phyloP scores from a whole-genome alignment of 2,329 filamentous ascomycete species.

The Neospermospora avenae region DNA sequence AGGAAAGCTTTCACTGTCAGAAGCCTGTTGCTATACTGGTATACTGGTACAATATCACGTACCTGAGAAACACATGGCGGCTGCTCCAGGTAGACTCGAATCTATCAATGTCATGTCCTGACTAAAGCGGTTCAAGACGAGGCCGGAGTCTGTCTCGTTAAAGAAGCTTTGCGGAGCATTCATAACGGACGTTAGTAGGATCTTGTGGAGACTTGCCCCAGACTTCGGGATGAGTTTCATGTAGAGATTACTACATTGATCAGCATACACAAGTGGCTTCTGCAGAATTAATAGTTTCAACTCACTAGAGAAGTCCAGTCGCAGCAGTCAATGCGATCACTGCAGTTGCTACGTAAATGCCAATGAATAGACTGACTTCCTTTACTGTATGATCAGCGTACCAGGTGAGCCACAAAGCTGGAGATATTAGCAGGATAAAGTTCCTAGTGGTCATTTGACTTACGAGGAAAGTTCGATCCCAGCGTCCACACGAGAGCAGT shows the following conservation, averaged over 20 bases:
- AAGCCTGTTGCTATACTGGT: too few relatives aligned
- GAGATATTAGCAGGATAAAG: constrained; percentile 31
- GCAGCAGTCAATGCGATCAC: not conserved
- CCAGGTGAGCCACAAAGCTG: constrained; percentile 3
- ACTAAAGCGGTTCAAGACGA: constrained; percentile 25
- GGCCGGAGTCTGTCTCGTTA: not conserved
- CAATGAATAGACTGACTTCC: not conserved
- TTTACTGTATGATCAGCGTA: not conserved
- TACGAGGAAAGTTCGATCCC: not conserved
- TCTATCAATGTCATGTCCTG: constrained; percentile 33
- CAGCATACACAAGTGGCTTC: not conserved
- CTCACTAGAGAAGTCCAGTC: not conserved
- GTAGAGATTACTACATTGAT: constrained; percentile 28
- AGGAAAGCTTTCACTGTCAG: not conserved
- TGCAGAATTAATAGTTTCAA: too few relatives aligned
- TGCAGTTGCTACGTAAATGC: not conserved
- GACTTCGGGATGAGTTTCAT: not conserved
- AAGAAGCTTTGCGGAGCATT: not conserved
- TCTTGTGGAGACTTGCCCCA: not conserved
- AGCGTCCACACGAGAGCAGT: not conserved
- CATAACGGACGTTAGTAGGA: not conserved
- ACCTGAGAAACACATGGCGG: not conserved
- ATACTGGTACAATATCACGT: not conserved
- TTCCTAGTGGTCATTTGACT: constrained; percentile 35
- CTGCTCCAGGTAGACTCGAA: constrained; percentile 27